Evolutionary conservation across 164 flowering plant genomes (phyloP).

Genomic region (Macadamia integrifolia): DNA sequence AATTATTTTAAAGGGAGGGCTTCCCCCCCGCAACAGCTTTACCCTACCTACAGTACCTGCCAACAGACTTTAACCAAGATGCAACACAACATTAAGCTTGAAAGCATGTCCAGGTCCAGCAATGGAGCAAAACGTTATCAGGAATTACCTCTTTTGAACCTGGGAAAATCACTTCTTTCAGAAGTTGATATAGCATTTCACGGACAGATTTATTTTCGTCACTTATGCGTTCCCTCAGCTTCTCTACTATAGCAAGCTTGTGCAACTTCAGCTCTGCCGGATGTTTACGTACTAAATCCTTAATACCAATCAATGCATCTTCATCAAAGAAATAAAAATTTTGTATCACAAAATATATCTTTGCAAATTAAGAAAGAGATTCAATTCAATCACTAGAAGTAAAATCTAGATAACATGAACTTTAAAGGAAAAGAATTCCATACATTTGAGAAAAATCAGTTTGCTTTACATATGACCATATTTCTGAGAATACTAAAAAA

Average conservation of each 20-base stretch:
- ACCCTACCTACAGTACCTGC: no score
- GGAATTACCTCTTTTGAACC: conserved; percentile 56
- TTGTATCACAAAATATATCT: background rate
- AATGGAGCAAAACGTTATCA: background rate
- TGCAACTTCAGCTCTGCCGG: conserved; percentile 63
- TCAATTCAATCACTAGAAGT: background rate
- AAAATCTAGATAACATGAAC: background rate
- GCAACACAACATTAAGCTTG: background rate
- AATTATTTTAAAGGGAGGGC: no score
- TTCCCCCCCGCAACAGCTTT: no score
- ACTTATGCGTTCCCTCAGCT: conserved; percentile 77
- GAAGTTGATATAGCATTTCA: conserved; percentile 63
- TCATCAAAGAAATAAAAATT: conserved; percentile 5
- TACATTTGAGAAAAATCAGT: background rate
- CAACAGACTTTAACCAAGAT: no score
- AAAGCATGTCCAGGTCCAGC: background rate
- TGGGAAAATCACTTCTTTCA: conserved; percentile 64
- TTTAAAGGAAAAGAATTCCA: background rate
- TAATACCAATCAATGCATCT: conserved; percentile 88
- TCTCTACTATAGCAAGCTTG: conserved; percentile 64
- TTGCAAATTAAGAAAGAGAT: background rate
- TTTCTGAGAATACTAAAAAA: no score
- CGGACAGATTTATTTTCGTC: conserved; percentile 80
- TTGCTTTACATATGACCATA: background rate
- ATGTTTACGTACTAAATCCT: conserved; percentile 50